Percentiles rank a stretch among this genome's conserved stretches.
Conservation (phyloP, 2,329 filamentous ascomycete genomes). For the Pyrenochaeta sp. region DNA sequence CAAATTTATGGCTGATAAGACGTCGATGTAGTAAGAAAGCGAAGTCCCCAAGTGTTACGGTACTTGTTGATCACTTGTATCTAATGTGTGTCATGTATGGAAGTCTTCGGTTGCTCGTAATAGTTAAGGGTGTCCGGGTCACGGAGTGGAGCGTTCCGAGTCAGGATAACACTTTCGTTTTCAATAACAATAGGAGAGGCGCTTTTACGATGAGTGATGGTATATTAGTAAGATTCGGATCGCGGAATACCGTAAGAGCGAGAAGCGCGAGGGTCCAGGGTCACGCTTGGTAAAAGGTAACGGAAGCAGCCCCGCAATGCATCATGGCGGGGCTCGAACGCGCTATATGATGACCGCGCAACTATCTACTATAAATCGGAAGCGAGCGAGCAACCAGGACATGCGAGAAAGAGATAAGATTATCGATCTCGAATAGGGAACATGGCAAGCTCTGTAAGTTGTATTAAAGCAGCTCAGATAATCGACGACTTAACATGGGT, state of each 20-base stretch:
- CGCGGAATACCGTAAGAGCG: neutral
- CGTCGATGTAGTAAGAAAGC: too few species aligned
- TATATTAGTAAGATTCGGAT: neutral
- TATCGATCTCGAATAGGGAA: neutral
- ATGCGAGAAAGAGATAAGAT: neutral
- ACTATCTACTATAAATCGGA: neutral
- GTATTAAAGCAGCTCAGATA: neutral
- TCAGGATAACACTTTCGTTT: too few species aligned
- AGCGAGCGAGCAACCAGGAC: too few species aligned
- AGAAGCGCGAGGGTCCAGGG: neutral
- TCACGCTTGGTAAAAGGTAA: neutral
- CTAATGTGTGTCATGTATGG: too few species aligned
- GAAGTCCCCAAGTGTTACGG: too few species aligned
- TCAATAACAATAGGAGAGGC: neutral
- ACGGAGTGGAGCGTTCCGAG: neutral
- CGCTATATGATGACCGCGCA: neutral
- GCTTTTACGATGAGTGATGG: neutral
- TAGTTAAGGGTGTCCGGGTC: neutral
- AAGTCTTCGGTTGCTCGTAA: too few species aligned
- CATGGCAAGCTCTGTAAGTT: neutral
- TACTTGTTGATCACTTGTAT: too few species aligned
- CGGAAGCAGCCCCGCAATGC: neutral
- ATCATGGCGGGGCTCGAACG: neutral
- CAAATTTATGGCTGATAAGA: too few species aligned
- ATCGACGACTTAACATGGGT: neutral